A percentile compares a stretch with the other conserved stretches of the same genome.
These are phyloP conservation scores for Paradendryphiella salina DNA, from an alignment of 2,329 filamentous ascomycete species.

Conservation along the genomic window DNA sequence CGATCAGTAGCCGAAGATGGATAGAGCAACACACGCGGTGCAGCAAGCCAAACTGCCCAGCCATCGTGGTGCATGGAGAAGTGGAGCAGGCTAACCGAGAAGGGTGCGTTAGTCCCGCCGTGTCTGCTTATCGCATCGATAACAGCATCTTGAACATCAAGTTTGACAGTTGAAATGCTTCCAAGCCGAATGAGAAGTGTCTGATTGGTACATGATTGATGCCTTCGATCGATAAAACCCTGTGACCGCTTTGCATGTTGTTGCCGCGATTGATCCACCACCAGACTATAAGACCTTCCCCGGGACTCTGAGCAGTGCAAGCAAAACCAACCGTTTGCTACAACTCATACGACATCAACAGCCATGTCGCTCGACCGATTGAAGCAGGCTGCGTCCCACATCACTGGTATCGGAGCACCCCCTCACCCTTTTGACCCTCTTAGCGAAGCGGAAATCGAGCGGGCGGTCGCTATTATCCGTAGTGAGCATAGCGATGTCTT, in stretches of 20 bases:
- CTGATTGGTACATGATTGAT: conserved; percentile 7
- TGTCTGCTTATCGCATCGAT: conserved; percentile 19
- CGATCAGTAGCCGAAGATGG: conserved; percentile 6
- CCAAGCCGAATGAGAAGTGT: background rate
- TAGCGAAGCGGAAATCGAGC: conserved; percentile 70
- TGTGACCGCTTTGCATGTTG: background rate
- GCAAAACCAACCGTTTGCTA: background rate
- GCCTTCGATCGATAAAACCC: background rate
- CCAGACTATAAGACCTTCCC: conserved; percentile 31
- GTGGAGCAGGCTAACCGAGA: conserved; percentile 14
- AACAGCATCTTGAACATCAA: conserved; percentile 1
- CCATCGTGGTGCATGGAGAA: conserved; percentile 7
- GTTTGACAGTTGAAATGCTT: conserved; percentile 12
- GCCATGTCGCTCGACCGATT: conserved; percentile 65
- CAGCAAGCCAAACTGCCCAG: conserved; percentile 10
- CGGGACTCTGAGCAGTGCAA: background rate
- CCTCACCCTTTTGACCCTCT: conserved; percentile 81
- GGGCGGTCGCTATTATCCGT: conserved; percentile 68
- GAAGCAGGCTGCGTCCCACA: conserved; percentile 65
- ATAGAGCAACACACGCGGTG: conserved; percentile 9
- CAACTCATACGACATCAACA: conserved; percentile 5
- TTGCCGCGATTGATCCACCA: conserved; percentile 2
- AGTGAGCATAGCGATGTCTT: conserved; percentile 70
- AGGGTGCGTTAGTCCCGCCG: conserved; percentile 12
- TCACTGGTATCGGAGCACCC: conserved; percentile 58